Percentiles rank a stretch among this genome's conserved stretches.
These are phyloP conservation scores for Fusarium sp. DNA, from an alignment of 2,329 filamentous ascomycete genomes.

Conservation along the genomic window DNA sequence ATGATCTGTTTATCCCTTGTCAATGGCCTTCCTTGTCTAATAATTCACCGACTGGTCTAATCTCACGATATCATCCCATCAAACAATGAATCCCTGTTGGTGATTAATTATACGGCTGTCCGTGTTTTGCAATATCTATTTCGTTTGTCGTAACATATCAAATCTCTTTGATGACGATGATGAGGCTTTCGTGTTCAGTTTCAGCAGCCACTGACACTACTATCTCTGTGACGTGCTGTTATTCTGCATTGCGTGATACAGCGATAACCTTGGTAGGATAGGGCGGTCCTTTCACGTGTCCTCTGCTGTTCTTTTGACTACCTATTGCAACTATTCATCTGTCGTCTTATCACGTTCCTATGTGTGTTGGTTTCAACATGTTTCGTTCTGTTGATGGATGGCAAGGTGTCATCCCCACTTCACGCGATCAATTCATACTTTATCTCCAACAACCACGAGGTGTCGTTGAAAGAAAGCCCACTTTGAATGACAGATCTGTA, in stretches of 20 bases:
- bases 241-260: not conserved
- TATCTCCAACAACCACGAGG: slow-evolving; percentile 8
- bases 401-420: slow-evolving; percentile 14
- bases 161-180: not conserved
- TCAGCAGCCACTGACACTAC: not conserved
- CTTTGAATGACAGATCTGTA: not conserved
- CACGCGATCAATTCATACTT: not conserved
- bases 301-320: not conserved
- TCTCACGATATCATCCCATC: slow-evolving; percentile 13
- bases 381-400: slow-evolving; percentile 1
- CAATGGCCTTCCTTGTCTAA: not conserved
- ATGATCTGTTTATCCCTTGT: not conserved
- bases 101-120: not conserved
- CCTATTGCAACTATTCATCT: not conserved
- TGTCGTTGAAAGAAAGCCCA: not conserved
- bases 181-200: not conserved
- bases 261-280: not conserved
- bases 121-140: not conserved
- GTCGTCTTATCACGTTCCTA: not conserved
- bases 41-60: not conserved
- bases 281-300: not conserved
- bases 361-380: not conserved
- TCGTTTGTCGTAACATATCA: not conserved
- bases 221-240: not conserved
- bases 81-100: not conserved